A percentile compares a stretch with the other conserved stretches of the same genome.
Conservation (phyloP, 257 asterid genomes). For the Solanum neorickii region DNA sequence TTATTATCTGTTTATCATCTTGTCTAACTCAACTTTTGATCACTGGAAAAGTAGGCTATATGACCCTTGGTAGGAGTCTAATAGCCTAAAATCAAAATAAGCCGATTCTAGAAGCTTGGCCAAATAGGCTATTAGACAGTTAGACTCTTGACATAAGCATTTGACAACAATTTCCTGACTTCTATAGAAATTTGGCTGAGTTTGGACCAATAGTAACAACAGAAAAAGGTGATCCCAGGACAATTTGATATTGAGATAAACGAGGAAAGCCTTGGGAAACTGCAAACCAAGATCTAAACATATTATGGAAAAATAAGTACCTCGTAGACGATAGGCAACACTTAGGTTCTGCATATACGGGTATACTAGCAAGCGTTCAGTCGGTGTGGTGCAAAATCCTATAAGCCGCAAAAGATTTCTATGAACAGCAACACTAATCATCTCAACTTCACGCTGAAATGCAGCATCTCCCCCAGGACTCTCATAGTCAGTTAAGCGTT, state of each 20-base stretch:
- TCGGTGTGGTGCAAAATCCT: conserved; percentile 93
- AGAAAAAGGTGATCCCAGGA: neutral
- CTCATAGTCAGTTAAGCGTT: conserved; percentile 80
- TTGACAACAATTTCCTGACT: neutral
- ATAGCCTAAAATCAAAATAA: neutral
- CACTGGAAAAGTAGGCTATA: neutral
- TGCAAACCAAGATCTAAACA: neutral
- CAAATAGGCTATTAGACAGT: neutral
- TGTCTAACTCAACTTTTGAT: neutral
- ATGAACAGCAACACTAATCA: conserved; percentile 98
- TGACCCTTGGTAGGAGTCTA: neutral
- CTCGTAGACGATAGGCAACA: conserved; percentile 90
- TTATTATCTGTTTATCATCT: neutral
- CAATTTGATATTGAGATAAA: neutral
- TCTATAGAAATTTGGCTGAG: neutral
- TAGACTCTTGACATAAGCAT: neutral
- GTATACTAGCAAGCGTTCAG: conserved; percentile 81
- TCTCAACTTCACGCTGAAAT: conserved; percentile 94
- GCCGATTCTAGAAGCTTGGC: neutral
- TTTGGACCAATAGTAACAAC: neutral
- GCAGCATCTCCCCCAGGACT: conserved; percentile 95
- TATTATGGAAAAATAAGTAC: conserved; percentile 17
- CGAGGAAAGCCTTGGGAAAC: neutral
- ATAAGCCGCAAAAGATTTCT: conserved; percentile 71
- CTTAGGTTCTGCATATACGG: conserved; percentile 94